Base-by-base conservation (phyloP, 2,329 filamentous ascomycete species). In the Aureobasidium uvarum region DNA sequence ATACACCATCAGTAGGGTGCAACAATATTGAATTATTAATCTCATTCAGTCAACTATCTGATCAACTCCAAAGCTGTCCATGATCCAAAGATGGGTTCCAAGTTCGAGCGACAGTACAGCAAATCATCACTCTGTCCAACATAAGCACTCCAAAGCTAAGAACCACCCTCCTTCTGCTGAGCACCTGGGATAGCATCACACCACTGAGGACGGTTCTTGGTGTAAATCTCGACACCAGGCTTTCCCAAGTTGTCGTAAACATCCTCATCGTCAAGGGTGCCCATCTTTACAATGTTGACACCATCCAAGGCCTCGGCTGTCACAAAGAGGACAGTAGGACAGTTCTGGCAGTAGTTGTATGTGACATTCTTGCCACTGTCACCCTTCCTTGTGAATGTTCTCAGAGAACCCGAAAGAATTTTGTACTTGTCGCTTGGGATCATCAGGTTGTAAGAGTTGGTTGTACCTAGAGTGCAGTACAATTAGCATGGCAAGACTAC, bases 311-410 rank as follows among this genome's bases (percentile, higher is more conserved):
- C 69, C 7, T 72, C 70, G 11, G 66, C 67, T 45, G 71, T 65
- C 5, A 72, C 73, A 23, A 55, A 68, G 66, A 75, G 71, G 46
- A 74, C 67, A 11, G 68, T 71, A 18, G 68, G 71, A 66, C 74
- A 75, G 28, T 68, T 74, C 5, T 60, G 69, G 46, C 73, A 75
- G 28, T 72, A 72, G 45, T 69, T 65, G 66, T 75, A 74, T 11
- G 70, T 70, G 38, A 75, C 69, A 28, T 67, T 43, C 60, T 75
- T 74, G 65, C 74, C 74, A 13, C 69, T 71, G 43, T 74, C 72
- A n/a, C 71, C 74, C 31, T 67, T 70, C 11, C 74, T 69, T 1
- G 65, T 67, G 64, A 64, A 75, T 10, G 66, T 67, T 33, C 68
- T 69, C 41, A 70, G 64, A 1, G 64, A 69, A 36, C 73, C 73